Percentiles rank a stretch among this genome's conserved stretches.
These are phyloP conservation scores for Leccinum sublutescens DNA, from an alignment of 768 basidiomycete genomes.

Conservation along the genomic window DNA sequence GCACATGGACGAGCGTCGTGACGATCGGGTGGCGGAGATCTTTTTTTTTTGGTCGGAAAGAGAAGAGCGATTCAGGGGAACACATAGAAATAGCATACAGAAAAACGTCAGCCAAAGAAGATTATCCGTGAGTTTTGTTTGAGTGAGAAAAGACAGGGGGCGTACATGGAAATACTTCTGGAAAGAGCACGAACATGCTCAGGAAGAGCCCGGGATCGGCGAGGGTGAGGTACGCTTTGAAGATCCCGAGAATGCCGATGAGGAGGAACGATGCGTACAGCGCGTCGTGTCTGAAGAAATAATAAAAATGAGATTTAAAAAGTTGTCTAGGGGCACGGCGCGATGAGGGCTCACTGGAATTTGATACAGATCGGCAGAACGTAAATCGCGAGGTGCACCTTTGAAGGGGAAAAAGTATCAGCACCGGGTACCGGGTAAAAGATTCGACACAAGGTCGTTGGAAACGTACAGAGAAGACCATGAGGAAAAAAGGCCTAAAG, in stretches of 20 bases:
- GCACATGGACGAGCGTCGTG: slow-evolving; percentile 76
- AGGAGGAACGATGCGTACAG: slow-evolving; percentile 78
- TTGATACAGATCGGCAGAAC: slow-evolving; percentile 83
- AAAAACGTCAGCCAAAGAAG: not conserved
- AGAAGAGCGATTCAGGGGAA: not conserved
- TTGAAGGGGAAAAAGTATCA: slow-evolving; percentile 28
- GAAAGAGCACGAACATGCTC: slow-evolving; percentile 77
- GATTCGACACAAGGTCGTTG: not conserved
- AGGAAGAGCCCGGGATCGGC: slow-evolving; percentile 88
- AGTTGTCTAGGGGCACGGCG: not conserved
- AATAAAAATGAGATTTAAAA: not conserved
- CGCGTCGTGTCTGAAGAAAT: slow-evolving; percentile 65
- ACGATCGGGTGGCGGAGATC: slow-evolving; percentile 86
- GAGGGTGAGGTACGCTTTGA: slow-evolving; percentile 91
- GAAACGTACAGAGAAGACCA: slow-evolving; percentile 80
- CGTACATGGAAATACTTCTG: slow-evolving; percentile 81
- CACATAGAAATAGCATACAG: not conserved
- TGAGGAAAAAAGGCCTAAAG: slow-evolving; percentile 92
- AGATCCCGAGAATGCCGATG: slow-evolving; percentile 72
- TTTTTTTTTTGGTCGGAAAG: slow-evolving; percentile 36
- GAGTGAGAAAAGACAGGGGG: slow-evolving; percentile 10
- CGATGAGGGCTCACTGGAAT: slow-evolving; percentile 61
- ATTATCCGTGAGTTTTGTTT: not conserved
- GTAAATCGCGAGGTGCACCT: slow-evolving; percentile 80
- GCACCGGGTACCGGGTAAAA: not conserved